Evolutionary conservation across 140 eudicot genomes (phyloP).

Genomic region (Cichorium intybus): DNA sequence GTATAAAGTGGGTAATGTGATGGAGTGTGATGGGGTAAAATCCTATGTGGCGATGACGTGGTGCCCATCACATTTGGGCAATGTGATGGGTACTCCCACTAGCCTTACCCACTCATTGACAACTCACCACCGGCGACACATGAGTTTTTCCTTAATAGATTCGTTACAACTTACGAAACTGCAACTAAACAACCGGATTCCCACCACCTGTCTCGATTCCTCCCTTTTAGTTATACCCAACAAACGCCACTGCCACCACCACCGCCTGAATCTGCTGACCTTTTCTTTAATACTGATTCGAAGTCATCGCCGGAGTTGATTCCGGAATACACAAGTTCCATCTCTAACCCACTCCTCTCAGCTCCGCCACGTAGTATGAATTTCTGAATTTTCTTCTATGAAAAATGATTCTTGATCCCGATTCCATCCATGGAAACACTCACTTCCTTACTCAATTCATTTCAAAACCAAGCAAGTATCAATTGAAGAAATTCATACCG

Average conservation of each 20-base stretch:
- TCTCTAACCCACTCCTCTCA: slow-evolving; percentile 18
- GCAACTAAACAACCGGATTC: slow-evolving; percentile 21
- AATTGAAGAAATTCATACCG: slow-evolving; percentile 32
- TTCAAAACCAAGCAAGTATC: no score
- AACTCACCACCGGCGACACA: slow-evolving; percentile 55
- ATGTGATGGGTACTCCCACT: no score
- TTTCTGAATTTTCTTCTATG: slow-evolving; percentile 9
- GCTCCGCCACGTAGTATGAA: slow-evolving; percentile 15
- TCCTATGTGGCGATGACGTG: no score
- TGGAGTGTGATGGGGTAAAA: no score
- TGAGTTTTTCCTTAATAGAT: slow-evolving; percentile 67
- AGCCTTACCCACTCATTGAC: slow-evolving; percentile 28
- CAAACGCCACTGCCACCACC: slow-evolving; percentile 22
- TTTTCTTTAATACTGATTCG: slow-evolving; percentile 44
- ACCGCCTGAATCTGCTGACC: slow-evolving; percentile 31
- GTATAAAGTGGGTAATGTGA: no score
- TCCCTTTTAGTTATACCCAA: slow-evolving; percentile 37
- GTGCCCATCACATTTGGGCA: no score
- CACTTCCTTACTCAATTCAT: no score
- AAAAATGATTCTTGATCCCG: no score
- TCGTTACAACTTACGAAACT: slow-evolving; percentile 38
- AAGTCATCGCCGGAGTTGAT: slow-evolving; percentile 29
- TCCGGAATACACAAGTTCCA: slow-evolving; percentile 20
- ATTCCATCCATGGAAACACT: no score
- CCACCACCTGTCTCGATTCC: slow-evolving; percentile 26